Base-by-base conservation (phyloP, 495 filamentous ascomycete species). In the Annulohypoxylon bovei region DNA sequence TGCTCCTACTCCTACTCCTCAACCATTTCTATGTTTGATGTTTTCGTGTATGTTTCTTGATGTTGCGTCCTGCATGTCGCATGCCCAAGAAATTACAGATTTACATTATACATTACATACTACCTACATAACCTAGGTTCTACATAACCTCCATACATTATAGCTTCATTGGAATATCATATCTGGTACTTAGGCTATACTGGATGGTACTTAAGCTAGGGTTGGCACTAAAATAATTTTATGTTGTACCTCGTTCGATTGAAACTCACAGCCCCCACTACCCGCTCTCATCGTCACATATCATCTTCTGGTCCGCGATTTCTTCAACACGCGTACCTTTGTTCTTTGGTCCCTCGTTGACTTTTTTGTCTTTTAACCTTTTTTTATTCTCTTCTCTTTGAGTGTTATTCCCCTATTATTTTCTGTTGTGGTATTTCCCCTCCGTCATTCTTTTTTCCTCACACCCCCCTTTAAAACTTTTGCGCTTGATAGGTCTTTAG, bases 231-330 rank as follows among this genome's bases (percentile, higher is more conserved):
- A 72, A 67, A 69, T 68, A 68, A 72, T 68, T 72, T 72, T 53
- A 72, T 68, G 70, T 65, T 68, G 65, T 72, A 65, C 70, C 70
- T 72, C 70, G 70, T 72, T 72, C 65, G 70, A 72, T 68, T 72
- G 65, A 72, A 68, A 68, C 65, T 72, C 37, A 65, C 39, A 68
- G 70, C 60, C 70, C 65, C 70, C 70, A 72, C 69, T 62, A 68
- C 47, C 55, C 39, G 32, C 50, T 20, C 40, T 18, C 67, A 66
- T 65, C 55, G 33, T 72, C 70, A 72, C 70, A 61, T 72, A 72
- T 68, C 61, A 62, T 46, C 61, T 59, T 42, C 70, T 35, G 52
- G 56, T 65, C 70, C 70, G 65, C 65, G 65, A 68, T 68, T 72
- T 67, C 64, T 72, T 72, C 64, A 64, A 58, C 65, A 68, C 70